Conservation (phyloP, 495 filamentous ascomycete genomes). For the Letharia lupina region DNA sequence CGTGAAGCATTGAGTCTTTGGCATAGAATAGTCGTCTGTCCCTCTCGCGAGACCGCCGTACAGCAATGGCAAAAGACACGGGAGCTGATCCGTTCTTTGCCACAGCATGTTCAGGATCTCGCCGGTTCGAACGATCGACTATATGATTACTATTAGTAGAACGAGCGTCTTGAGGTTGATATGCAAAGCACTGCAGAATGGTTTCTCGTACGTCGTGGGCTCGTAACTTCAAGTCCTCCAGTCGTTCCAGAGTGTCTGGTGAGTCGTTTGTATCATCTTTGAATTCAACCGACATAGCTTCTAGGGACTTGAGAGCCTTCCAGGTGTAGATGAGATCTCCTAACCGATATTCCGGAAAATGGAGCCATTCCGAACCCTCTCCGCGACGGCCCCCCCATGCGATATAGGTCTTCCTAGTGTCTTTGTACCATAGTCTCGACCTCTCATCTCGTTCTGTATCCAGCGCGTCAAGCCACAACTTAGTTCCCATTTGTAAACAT, state of each 20-base stretch:
- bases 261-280: too few relatives aligned
- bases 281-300: not conserved
- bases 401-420: not conserved
- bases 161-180: too few relatives aligned
- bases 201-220: not conserved
- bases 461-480: not conserved
- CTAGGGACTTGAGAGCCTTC: not conserved
- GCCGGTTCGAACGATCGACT: too few relatives aligned
- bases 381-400: not conserved
- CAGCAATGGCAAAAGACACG: not conserved
- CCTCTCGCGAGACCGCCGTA: not conserved
- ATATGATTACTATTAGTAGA: too few relatives aligned
- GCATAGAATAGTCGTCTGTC: not conserved
- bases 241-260: not conserved
- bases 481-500: not conserved
- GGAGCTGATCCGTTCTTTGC: not conserved
- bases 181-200: not conserved
- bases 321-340: not conserved
- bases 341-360: not conserved
- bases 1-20: not conserved
- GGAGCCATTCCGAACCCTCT: not conserved
- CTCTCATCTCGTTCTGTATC: not conserved
- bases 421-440: not conserved
- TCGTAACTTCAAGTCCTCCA: not conserved
- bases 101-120: too few relatives aligned